A percentile compares a stretch with the other conserved stretches of the same genome.
Conservation (phyloP, 208 protist species). For the Zelonia costaricensis region DNA sequence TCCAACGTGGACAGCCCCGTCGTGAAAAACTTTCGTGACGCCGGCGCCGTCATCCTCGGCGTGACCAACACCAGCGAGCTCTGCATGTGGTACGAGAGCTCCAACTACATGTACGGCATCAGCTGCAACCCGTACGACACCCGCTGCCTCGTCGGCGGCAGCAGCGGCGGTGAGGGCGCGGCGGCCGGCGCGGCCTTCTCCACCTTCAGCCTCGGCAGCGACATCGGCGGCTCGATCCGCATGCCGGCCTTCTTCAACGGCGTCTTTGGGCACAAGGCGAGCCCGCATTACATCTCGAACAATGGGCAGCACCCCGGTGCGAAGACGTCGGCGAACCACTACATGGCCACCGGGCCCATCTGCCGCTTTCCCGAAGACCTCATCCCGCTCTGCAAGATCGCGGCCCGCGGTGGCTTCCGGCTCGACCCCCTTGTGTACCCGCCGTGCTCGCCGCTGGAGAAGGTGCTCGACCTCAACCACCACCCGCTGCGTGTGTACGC, state of each 20-base stretch:
- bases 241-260: slow-evolving; percentile 92
- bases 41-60: slow-evolving; percentile 91
- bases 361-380: slow-evolving; percentile 85
- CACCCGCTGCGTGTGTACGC: slow-evolving; percentile 71
- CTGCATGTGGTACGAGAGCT: slow-evolving; percentile 91
- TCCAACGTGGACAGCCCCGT: slow-evolving; percentile 66
- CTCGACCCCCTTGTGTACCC: slow-evolving; percentile 64
- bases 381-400: slow-evolving; percentile 67
- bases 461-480: slow-evolving; percentile 38
- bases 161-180: slow-evolving; percentile 84
- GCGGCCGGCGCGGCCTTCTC: slow-evolving; percentile 79
- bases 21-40: slow-evolving; percentile 82
- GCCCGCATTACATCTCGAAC: slow-evolving; percentile 84
- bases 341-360: slow-evolving; percentile 87
- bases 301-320: slow-evolving; percentile 77
- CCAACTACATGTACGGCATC: slow-evolving; percentile 90
- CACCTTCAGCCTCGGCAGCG: slow-evolving; percentile 84
- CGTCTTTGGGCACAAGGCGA: slow-evolving; percentile 89
- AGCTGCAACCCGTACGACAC: slow-evolving; percentile 91
- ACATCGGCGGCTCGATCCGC: slow-evolving; percentile 91
- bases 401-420: slow-evolving; percentile 76
- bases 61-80: slow-evolving; percentile 91
- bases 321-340: slow-evolving; percentile 72
- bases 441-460: slow-evolving; percentile 55
- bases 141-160: slow-evolving; percentile 81